phyloP scores from a whole-genome alignment of 768 basidiomycete genomes.

The Exidia glandulosa region DNA sequence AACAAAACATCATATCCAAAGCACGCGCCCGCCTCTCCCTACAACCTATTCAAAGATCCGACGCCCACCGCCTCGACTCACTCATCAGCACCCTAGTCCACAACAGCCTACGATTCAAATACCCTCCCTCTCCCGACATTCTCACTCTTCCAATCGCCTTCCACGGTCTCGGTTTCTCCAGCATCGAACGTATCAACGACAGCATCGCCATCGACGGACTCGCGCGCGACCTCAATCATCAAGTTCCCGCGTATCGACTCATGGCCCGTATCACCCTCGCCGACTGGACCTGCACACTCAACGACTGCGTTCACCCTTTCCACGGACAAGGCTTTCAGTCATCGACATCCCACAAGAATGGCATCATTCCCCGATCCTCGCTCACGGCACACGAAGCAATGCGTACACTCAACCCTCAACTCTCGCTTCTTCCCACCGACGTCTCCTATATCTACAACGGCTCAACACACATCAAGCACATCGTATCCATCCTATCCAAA shows the following conservation, averaged over 20 bases:
- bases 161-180: background rate
- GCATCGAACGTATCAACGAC: background rate
- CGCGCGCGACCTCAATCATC: background rate
- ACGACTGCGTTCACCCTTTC: background rate
- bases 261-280: background rate
- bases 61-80: background rate
- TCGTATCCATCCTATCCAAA: no score
- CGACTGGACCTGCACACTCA: background rate
- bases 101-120: background rate
- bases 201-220: background rate
- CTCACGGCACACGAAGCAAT: background rate
- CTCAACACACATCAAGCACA: background rate
- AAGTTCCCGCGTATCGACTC: background rate
- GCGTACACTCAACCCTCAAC: background rate
- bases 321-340: background rate
- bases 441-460: background rate
- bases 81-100: background rate
- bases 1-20: background rate
- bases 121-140: background rate
- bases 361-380: background rate
- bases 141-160: background rate
- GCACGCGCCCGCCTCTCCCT: background rate
- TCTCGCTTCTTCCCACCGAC: background rate
- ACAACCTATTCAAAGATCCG: background rate
- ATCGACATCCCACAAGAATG: background rate